A percentile compares a stretch with the other conserved stretches of the same genome.
These are phyloP conservation scores for Garcia nutans DNA, from an alignment of 345 rosid species.

Conservation along the genomic window DNA sequence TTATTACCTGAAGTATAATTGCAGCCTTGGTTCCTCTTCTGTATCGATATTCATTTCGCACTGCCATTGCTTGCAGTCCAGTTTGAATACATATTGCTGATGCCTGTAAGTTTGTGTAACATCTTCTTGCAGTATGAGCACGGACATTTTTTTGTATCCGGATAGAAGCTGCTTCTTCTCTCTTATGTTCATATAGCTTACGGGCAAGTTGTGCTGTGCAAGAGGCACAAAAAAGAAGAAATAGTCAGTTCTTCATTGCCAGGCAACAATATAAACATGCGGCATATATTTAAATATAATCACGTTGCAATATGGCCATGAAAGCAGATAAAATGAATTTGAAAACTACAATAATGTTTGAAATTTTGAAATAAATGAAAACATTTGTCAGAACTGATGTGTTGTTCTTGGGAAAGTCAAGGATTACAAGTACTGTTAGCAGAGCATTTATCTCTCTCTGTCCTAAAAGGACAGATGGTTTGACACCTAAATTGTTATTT, in stretches of 20 bases:
- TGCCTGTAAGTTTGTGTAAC: conserved; percentile 40
- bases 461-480: not conserved
- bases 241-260: not conserved
- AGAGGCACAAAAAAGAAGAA: conserved; percentile 18
- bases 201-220: conserved; percentile 55
- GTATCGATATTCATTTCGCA: conserved; percentile 46
- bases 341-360: not conserved
- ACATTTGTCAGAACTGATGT: not conserved
- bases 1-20: conserved; percentile 50
- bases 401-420: not conserved
- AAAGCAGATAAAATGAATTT: not conserved
- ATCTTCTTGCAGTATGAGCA: conserved; percentile 39
- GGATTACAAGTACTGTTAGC: not conserved
- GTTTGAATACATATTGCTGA: conserved; percentile 55
- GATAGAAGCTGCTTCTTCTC: conserved; percentile 53
- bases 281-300: not conserved
- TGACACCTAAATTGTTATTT: not conserved
- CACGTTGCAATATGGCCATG: not conserved
- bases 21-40: conserved; percentile 62
- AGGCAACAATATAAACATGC: not conserved
- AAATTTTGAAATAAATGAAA: not conserved
- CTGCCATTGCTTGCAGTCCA: conserved; percentile 58
- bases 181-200: conserved; percentile 49
- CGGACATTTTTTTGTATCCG: conserved; percentile 49
- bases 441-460: not conserved